These are phyloP conservation scores for Cyberlindnera saturnus DNA, from an alignment of 805 yeast genomes.

Conservation along the genomic window DNA sequence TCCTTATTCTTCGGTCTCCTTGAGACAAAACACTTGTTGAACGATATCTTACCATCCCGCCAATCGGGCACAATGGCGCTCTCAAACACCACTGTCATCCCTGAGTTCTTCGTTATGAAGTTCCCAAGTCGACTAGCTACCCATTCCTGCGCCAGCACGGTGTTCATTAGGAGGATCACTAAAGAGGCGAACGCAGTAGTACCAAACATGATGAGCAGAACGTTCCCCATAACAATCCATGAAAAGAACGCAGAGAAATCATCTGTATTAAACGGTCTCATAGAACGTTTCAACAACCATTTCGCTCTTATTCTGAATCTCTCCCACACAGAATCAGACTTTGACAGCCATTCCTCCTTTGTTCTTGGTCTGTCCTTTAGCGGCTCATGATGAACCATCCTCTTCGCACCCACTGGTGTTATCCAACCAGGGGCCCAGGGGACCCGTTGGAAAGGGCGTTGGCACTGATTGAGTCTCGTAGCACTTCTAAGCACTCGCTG, in stretches of 20 bases:
- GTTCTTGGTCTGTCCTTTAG: constrained; percentile 15
- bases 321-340: constrained; percentile 34
- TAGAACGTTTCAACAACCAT: constrained; percentile 72
- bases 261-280: constrained; percentile 86
- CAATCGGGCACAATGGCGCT: constrained; percentile 93
- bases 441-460: background rate
- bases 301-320: constrained; percentile 45
- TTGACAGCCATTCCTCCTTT: constrained; percentile 36
- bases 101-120: constrained; percentile 75
- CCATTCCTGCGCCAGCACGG: constrained; percentile 54
- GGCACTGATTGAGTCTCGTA: background rate
- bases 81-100: constrained; percentile 81
- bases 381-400: background rate
- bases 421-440: too few relatives aligned
- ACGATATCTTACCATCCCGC: constrained; percentile 79
- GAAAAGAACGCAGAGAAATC: constrained; percentile 86
- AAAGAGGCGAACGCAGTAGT: constrained; percentile 91
- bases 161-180: constrained; percentile 65
- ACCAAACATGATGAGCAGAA: constrained; percentile 69
- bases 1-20: constrained; percentile 61
- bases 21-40: constrained; percentile 81
- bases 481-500: background rate
- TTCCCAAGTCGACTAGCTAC: constrained; percentile 81
- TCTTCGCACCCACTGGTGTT: too few relatives aligned
- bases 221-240: constrained; percentile 88